Conservation (phyloP, 228 moss, liverwort and hornwort species). For the Sphagnum fallax region DNA sequence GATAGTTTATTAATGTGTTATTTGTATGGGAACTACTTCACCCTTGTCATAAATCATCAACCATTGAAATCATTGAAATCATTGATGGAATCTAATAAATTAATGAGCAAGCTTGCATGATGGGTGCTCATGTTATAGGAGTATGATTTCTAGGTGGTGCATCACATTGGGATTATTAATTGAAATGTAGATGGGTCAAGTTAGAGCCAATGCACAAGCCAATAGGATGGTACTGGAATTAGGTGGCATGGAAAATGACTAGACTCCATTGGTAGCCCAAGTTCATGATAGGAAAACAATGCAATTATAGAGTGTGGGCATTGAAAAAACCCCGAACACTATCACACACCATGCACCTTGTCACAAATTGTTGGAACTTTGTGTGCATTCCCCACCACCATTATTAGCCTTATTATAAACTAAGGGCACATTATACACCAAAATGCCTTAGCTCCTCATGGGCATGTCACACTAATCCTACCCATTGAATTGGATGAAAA, state of each 20-base stretch:
- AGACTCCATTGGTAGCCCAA: constrained; percentile 1
- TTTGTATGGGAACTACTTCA: too few species aligned
- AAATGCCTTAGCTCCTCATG: constrained; percentile 2
- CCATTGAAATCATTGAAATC: too few species aligned
- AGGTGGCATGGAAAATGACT: not conserved
- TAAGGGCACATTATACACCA: not conserved
- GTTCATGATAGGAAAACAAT: not conserved
- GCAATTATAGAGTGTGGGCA: not conserved
- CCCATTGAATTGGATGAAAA: not conserved
- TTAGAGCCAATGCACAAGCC: too few species aligned
- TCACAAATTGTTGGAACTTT: constrained; percentile 1
- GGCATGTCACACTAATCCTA: not conserved
- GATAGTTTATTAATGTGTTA: too few species aligned
- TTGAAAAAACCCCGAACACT: not conserved
- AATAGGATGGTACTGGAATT: too few species aligned
- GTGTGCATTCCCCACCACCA: constrained; percentile 3
- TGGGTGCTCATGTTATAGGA: too few species aligned
- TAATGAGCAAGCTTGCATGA: too few species aligned
- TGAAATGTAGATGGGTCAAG: too few species aligned
- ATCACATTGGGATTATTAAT: too few species aligned
- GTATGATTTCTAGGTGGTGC: too few species aligned
- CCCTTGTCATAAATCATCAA: too few species aligned
- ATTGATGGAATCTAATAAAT: too few species aligned
- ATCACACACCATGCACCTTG: constrained; percentile 4
- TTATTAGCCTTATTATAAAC: not conserved